phyloP scores from a whole-genome alignment of 2,329 filamentous ascomycete genomes.

The Xylaria sp. region DNA sequence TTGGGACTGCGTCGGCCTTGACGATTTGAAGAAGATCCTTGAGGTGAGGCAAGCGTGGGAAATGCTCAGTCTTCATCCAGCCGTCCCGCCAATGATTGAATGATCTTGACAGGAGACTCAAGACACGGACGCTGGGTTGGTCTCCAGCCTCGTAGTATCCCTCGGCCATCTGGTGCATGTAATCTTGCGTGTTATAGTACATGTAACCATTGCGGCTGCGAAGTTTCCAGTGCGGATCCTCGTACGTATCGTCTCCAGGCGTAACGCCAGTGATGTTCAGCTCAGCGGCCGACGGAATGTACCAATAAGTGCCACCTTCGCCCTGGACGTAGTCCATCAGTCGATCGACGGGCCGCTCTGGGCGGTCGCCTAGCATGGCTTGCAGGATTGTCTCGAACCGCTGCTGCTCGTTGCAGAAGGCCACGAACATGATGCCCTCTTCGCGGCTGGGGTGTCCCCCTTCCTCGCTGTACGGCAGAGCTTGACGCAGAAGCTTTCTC shows the following conservation, averaged over 20 bases:
- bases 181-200: conserved; percentile 36
- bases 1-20: conserved; percentile 19
- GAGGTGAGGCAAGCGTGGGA: conserved; percentile 33
- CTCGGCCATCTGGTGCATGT: conserved; percentile 38
- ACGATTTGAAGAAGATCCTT: conserved; percentile 26
- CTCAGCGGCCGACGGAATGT: conserved; percentile 31
- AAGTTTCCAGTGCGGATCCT: conserved; percentile 35
- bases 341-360: conserved; percentile 33
- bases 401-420: conserved; percentile 33
- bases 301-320: conserved; percentile 33
- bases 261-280: conserved; percentile 21
- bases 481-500: conserved; percentile 35
- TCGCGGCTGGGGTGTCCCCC: conserved; percentile 30
- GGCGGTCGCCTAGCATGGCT: conserved; percentile 30
- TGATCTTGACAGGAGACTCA: conserved; percentile 33
- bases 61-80: conserved; percentile 34
- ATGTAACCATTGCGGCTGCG: conserved; percentile 32
- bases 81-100: conserved; percentile 39
- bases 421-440: conserved; percentile 36
- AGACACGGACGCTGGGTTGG: conserved; percentile 31
- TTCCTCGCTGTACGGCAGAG: conserved; percentile 29
- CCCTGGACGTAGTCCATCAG: conserved; percentile 35
- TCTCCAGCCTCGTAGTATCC: conserved; percentile 26
- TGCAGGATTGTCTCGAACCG: conserved; percentile 32
- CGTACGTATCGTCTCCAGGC: conserved; percentile 32